Percentiles rank a stretch among this genome's conserved stretches.
These are phyloP conservation scores for Dalbergia cultrata DNA, from an alignment of 306 rosid species.

Conservation along the genomic window DNA sequence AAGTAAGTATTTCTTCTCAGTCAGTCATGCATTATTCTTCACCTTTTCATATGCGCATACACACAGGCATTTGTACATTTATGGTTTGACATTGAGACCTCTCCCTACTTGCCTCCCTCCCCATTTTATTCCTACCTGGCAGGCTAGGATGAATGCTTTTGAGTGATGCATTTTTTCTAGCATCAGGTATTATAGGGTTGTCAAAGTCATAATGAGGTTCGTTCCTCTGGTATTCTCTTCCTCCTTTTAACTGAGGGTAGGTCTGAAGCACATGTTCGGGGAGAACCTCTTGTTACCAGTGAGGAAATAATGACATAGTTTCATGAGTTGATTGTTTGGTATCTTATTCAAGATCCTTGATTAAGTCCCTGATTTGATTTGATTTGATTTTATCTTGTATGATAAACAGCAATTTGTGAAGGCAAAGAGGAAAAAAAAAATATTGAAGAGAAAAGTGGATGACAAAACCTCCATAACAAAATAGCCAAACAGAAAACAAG, in stretches of 20 bases:
- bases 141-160: slow-evolving; percentile 22
- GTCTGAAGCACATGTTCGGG: background rate
- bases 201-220: slow-evolving; percentile 8
- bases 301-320: slow-evolving; percentile 6
- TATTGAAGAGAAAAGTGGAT: background rate
- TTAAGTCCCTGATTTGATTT: background rate
- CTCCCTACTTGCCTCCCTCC: background rate
- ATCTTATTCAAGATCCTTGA: background rate
- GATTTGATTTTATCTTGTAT: background rate
- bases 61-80: slow-evolving; percentile 11
- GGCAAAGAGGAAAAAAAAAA: background rate
- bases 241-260: background rate
- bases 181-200: background rate
- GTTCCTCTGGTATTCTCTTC: slow-evolving; percentile 15
- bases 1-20: slow-evolving; percentile 66
- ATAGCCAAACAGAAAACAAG: background rate
- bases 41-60: slow-evolving; percentile 15
- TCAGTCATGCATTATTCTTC: slow-evolving; percentile 31
- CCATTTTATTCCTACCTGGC: background rate
- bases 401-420: background rate
- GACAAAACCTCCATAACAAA: background rate
- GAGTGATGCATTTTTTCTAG: slow-evolving; percentile 22
- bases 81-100: background rate
- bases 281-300: background rate
- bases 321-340: background rate